Percentiles rank a stretch among this genome's conserved stretches.
phyloP scores from a whole-genome alignment of 1,284 basidiomycete species.

The Austroboletus sp. region DNA sequence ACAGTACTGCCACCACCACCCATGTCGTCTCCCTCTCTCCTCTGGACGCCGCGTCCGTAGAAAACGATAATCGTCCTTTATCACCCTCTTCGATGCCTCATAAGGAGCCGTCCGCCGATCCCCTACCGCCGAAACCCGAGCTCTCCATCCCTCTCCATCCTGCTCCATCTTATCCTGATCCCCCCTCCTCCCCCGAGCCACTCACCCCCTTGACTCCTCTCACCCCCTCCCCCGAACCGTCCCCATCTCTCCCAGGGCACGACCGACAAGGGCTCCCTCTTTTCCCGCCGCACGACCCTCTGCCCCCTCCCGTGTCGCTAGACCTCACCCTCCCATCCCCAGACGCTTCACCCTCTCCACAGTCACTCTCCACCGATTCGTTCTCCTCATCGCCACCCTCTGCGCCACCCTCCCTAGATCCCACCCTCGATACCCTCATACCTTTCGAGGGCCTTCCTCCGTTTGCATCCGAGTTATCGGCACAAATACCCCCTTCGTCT shows the following conservation, averaged over 20 bases:
- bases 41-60: no score
- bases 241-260: slow-evolving; percentile 24
- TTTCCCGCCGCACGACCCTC: slow-evolving; percentile 8
- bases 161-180: background rate
- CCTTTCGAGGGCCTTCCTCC: slow-evolving; percentile 23
- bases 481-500: slow-evolving; percentile 11
- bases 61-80: no score
- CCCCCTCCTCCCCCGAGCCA: background rate
- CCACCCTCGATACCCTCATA: slow-evolving; percentile 20
- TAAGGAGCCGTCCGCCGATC: no score
- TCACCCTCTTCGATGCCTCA: no score
- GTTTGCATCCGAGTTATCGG: slow-evolving; percentile 14
- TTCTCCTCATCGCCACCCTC: background rate
- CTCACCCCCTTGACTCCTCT: slow-evolving; percentile 23
- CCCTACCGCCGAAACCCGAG: background rate
- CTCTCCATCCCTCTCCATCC: slow-evolving; percentile 1
- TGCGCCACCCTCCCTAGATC: slow-evolving; percentile 9
- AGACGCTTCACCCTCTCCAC: background rate
- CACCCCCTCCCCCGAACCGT: slow-evolving; percentile 17
- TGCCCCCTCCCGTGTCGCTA: slow-evolving; percentile 1
- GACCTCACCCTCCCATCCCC: slow-evolving; percentile 1
- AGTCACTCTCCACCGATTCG: background rate
- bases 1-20: no score
- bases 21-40: no score
- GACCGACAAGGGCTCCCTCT: slow-evolving; percentile 17